Percentiles rank a stretch among this genome's conserved stretches.
Evolutionary conservation across 352 stramenopile species (phyloP).

Genomic region (Plasmopara viticola): DNA sequence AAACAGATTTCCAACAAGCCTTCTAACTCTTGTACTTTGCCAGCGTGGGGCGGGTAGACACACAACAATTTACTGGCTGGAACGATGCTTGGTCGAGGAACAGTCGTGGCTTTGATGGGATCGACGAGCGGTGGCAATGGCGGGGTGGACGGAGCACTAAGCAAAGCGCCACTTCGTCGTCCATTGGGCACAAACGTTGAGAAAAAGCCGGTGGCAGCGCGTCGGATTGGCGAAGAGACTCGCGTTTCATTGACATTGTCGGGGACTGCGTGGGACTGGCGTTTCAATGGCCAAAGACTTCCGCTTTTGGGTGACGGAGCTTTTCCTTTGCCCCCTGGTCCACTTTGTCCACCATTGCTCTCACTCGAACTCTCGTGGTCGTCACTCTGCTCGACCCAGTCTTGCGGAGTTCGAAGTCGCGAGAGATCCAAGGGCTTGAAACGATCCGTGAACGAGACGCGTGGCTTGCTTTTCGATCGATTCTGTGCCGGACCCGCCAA

Average conservation of each 20-base stretch:
- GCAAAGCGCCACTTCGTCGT: constrained; percentile 11
- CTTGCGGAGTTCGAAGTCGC: constrained; percentile 34
- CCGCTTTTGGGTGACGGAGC: constrained; percentile 12
- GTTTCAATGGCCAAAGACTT: constrained; percentile 22
- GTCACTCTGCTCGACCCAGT: constrained; percentile 24
- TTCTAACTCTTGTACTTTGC: constrained; percentile 51
- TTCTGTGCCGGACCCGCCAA: constrained; percentile 37
- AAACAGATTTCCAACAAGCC: constrained; percentile 72
- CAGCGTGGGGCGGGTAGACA: constrained; percentile 36
- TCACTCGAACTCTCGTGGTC: constrained; percentile 11
- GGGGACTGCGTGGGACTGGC: constrained; percentile 18
- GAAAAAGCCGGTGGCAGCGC: constrained; percentile 27
- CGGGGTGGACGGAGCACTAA: constrained; percentile 20
- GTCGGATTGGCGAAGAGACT: constrained; percentile 14
- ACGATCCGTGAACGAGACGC: constrained; percentile 24
- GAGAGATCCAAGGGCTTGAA: constrained; percentile 42
- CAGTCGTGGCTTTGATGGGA: constrained; percentile 6
- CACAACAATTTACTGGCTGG: constrained; percentile 46
- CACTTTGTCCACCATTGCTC: constrained; percentile 8
- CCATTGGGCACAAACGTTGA: constrained; percentile 19
- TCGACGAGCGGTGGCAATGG: constrained; percentile 10
- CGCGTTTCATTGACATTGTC: constrained; percentile 23
- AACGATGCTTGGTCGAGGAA: constrained; percentile 1
- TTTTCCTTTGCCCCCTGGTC: constrained; percentile 23
- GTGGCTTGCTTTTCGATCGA: constrained; percentile 30